Evolutionary conservation across 2,329 filamentous ascomycete species (phyloP).

Genomic region (Fusarium sp.): DNA sequence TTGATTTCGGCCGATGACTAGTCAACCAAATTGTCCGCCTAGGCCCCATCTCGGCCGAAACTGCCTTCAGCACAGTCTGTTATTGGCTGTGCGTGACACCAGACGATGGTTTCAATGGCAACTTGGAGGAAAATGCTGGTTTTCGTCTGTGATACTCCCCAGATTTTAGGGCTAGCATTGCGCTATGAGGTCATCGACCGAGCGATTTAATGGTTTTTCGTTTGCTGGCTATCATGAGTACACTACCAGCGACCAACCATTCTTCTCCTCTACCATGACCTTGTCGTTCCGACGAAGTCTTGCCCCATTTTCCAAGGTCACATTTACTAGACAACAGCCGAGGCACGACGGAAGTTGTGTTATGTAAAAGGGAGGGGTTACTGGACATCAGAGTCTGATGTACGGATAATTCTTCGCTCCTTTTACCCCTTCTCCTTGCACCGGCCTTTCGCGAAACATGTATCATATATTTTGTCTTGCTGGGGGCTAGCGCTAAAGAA

Average conservation of each 20-base stretch:
- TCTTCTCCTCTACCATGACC: constrained; percentile 3
- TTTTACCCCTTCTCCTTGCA: background rate
- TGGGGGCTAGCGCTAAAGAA: constrained; percentile 9
- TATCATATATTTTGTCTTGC: background rate
- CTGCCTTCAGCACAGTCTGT: background rate
- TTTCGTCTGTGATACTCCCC: constrained; percentile 34
- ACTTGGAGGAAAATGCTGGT: constrained; percentile 22
- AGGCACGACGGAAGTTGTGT: constrained; percentile 8
- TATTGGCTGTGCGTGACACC: constrained; percentile 33
- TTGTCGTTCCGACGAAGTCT: constrained; percentile 29
- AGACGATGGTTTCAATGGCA: constrained; percentile 14
- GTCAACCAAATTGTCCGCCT: constrained; percentile 11
- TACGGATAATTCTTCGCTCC: background rate
- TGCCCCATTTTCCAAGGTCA: constrained; percentile 12
- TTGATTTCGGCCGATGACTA: constrained; percentile 33
- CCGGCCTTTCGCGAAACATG: background rate
- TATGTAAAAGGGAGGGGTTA: background rate
- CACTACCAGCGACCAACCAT: background rate
- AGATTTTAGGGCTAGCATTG: constrained; percentile 41
- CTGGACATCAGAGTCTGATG: background rate
- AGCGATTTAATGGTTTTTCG: constrained; percentile 18
- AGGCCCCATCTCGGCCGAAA: constrained; percentile 40
- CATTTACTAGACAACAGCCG: constrained; percentile 8
- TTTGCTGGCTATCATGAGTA: background rate
- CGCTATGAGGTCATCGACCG: constrained; percentile 45